Evolutionary conservation across 2,329 filamentous ascomycete genomes (phyloP).

Genomic region (Pestalotiopsis fici): DNA sequence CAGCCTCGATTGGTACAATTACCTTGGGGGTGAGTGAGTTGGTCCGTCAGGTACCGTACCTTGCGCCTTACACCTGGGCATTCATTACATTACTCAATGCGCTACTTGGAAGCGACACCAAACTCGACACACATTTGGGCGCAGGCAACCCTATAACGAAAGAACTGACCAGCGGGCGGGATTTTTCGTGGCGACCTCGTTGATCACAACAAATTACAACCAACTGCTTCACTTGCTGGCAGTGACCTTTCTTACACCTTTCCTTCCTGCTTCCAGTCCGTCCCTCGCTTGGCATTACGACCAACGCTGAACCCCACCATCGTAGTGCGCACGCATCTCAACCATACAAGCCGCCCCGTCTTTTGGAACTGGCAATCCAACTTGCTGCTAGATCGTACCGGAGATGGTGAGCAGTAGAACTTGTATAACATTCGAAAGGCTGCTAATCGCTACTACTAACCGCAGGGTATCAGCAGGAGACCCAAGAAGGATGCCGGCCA

Average conservation of each 20-base stretch:
- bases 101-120: neutral
- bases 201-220: neutral
- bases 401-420: neutral
- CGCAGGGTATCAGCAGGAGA: constrained; percentile 50
- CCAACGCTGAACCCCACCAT: neutral
- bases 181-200: neutral
- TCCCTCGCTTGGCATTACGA: neutral
- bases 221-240: neutral
- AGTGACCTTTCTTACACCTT: neutral
- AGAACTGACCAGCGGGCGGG: neutral
- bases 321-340: neutral
- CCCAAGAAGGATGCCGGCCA: constrained; percentile 48
- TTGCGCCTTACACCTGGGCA: neutral
- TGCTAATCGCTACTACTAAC: neutral
- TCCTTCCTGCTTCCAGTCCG: neutral
- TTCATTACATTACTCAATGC: neutral
- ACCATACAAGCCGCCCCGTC: neutral
- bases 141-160: neutral
- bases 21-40: neutral
- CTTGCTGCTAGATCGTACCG: neutral
- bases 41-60: neutral
- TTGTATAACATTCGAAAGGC: too few relatives aligned
- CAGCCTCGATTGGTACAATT: neutral
- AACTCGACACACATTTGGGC: neutral
- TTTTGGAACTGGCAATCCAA: neutral